Base-by-base conservation (phyloP, 2,329 filamentous ascomycete species). In the Dendrostoma leiphaemia region DNA sequence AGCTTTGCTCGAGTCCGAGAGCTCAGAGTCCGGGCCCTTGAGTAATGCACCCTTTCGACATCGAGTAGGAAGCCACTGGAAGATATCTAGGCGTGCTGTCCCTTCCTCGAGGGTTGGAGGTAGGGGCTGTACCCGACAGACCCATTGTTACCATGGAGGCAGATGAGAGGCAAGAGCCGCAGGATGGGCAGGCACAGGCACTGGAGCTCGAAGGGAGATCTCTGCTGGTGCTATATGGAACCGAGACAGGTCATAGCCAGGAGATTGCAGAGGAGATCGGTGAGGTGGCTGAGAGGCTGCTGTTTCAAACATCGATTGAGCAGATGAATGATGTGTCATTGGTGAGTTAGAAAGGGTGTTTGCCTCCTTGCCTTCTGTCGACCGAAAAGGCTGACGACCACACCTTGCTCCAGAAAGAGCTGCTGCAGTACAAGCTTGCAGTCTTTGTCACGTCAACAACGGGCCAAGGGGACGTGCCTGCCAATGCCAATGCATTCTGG, bases 161-260 rank as follows among this genome's bases (percentile, higher is more conserved):
- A 24, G 48, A 38, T 28, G 48, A 55, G 34, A 21, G 43, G 23
- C n/a, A 32, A n/a, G 45, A n/a, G 19, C 37, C 13, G 12, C 40
- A 28, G 15, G 37, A 31, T 13, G 15, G 12, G 37, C 24, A 48
- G 13, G n/a, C n/a, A n/a, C n/a, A n/a, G n/a, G n/a, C n/a, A n/a
- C n/a, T n/a, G n/a, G 61, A 64, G 31, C 46, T 70, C 6, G 58
- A 61, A 13, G 55, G 60, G 60, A 69, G 80, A 61, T 74, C 72
- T 55, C 70, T 81, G 47, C 81, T 96, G 61, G 79, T 99, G 54
- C 80, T 96, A 31, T 99, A 96, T 72, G 94, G 91, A 52, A 95
- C 93, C 35, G 94, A 99, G 75, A 97, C 92, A 21, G 94, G 94
- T 53, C 97, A 94, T 66, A 88, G 91, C 51, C 90, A 96, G 71